Conservation (phyloP, 192 early-diverging fungal genomes). For the Piromyces sp. region DNA sequence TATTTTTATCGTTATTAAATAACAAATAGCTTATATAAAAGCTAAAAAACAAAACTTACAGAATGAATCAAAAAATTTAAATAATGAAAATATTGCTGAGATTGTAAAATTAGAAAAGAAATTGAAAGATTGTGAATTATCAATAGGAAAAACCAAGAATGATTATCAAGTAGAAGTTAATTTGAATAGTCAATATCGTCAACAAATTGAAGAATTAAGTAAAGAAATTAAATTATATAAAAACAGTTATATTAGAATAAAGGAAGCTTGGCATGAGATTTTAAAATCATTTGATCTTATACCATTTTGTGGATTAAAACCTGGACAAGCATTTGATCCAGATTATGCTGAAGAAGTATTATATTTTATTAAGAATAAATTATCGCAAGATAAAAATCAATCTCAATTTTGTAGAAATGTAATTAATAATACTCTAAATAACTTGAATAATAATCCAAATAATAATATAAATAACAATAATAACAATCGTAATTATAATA, state of each 20-base stretch:
- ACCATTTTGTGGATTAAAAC: background rate
- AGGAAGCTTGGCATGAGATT: background rate
- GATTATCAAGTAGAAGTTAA: background rate
- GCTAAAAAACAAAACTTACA: background rate
- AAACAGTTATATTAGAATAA: background rate
- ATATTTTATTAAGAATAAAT: background rate
- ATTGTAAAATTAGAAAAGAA: background rate
- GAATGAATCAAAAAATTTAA: background rate
- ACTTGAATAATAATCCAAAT: background rate
- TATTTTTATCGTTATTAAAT: no score
- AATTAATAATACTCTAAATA: background rate
- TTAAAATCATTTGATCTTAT: background rate
- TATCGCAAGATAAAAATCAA: background rate
- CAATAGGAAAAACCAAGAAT: background rate
- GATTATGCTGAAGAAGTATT: background rate
- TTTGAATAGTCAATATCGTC: background rate
- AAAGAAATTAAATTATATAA: background rate
- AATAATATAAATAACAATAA: background rate
- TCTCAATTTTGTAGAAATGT: background rate
- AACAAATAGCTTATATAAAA: background rate
- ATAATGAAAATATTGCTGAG: background rate
- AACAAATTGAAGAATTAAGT: background rate
- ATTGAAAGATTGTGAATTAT: background rate
- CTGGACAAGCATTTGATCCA: background rate
- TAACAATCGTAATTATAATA: background rate